Base-by-base conservation (phyloP, 495 filamentous ascomycete species). In the Hypoxylon perforatum region DNA sequence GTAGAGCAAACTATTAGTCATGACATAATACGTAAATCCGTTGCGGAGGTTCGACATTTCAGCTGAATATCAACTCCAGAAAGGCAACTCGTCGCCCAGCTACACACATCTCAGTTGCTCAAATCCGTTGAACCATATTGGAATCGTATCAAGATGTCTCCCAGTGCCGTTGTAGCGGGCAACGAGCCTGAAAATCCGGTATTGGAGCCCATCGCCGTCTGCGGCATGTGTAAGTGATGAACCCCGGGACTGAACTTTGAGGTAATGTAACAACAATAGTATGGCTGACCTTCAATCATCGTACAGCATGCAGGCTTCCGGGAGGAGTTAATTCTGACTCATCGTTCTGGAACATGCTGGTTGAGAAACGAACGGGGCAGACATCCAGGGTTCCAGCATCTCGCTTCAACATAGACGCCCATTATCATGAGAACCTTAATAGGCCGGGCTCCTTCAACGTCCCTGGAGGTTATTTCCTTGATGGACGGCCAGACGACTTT, bases 221-320 rank as follows among this genome's bases (percentile, higher is more conserved):
- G 85, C 35, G 82, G 85, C 18, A 77, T 85, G 72, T 72, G 76
- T 33, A 86, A 78, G 61, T 75, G 80, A 22, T 80, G 85, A 22
- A 79, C 84, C 22, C 81, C 77, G 0, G 74, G 73, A 18, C 75
- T 76, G 6, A 74, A 63, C n/a, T 67, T 45, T 7, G 65, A 66
- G 2, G 38, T 21, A 44, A 72, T 86, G 35, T 89, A 88, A 0
- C 58, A 80, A 12, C 84, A 86, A 57, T 83, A 88, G 14, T 92
- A 88, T 78, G 41, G 71, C 52, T 51, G 42, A 49, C 83, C 89
- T 4, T 23, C n/a, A 18, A 14, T 36, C 19, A 18, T 22, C 25
- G 12, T 10, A 17, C 11, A 67, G 64, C 57, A 22, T 67, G 64
- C 46, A 51, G 64, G 22, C 58, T 67, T 14, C 64, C 64, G 11